Evolutionary conservation across 257 asterid genomes (phyloP), one percentile per base, ranked within the genome.

Genomic region (Rauvolfia tetraphylla): DNA sequence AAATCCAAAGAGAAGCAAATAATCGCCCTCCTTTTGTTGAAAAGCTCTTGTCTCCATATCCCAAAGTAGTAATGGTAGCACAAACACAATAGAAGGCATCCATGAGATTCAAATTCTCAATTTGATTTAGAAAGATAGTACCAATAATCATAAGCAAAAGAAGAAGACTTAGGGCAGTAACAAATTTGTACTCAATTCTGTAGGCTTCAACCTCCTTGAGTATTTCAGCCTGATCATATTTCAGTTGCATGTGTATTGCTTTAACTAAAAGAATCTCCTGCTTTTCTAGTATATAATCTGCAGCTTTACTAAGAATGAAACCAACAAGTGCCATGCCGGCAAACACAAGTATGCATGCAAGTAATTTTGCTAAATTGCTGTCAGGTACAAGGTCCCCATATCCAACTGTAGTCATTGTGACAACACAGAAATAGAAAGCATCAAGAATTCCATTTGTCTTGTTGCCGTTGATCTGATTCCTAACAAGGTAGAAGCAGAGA

Each of bases 371-470:
- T 41, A 74, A 29, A 14, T 75, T 76, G 86, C 88, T 89, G 66
- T 81, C 83, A 0, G 98, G 98, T 0, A 90, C 93, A 23, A 92
- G 92, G 81, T 92, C 97, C 14, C 97, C 97, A 71, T 92, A 94
- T 69, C 97, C 98, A 33, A 94, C 97, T 2, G 97, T 92, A 17
- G 98, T 94, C 98, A 93, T 94, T 6, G 98, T 94, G 49, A 94
- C 98, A 75, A 94, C 73, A 59, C 96, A 90, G 62, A 94, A 84
- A 70, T 94, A 94, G 29, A 94, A n/a, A 2, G 97, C 86, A 63
- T 94, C 98, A 14, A 94, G 84, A 61, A 90, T 13, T 48, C 81
- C 91, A 61, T 92, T 88, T 1, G 95, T 92, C 75, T 90, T 92
- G 44, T 68, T 82, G n/a, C 98, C 98, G 48, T 82, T 80, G 49